Percentiles rank a stretch among this genome's conserved stretches.
These are phyloP conservation scores for Lachancea fermentati DNA, from an alignment of 805 yeast genomes.

Conservation along the genomic window DNA sequence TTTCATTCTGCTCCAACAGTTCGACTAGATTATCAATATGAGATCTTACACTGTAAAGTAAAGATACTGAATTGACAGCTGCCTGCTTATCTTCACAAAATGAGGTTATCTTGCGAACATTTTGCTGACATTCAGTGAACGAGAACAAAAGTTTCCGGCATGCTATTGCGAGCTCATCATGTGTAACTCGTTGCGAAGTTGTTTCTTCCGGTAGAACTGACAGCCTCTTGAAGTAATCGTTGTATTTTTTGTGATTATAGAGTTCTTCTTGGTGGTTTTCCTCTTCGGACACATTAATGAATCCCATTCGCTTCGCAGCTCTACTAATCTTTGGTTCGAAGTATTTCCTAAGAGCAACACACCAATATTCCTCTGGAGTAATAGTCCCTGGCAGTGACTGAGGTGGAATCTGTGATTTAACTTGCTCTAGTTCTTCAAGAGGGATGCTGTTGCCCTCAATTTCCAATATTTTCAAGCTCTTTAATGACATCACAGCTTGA, in stretches of 20 bases:
- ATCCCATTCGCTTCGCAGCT: conserved; percentile 73
- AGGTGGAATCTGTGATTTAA: conserved; percentile 35
- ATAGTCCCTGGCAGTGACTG: conserved; percentile 36
- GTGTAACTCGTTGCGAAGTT: conserved; percentile 20
- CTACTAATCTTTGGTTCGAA: conserved; percentile 36
- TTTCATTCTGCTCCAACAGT: conserved; percentile 46
- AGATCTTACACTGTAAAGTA: conserved; percentile 46
- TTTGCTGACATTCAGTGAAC: conserved; percentile 58
- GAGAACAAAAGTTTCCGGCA: conserved; percentile 60
- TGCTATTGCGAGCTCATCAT: conserved; percentile 30
- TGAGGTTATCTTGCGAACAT: conserved; percentile 50
- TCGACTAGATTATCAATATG: conserved; percentile 54
- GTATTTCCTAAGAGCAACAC: conserved; percentile 26
- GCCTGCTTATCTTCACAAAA: conserved; percentile 53
- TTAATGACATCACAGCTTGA: conserved; percentile 45
- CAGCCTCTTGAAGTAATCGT: conserved; percentile 59
- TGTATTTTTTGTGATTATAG: conserved; percentile 39
- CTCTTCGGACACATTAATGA: conserved; percentile 34
- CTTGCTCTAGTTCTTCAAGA: conserved; percentile 41
- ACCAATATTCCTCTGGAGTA: conserved; percentile 36
- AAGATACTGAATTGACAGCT: conserved; percentile 48
- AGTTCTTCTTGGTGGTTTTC: conserved; percentile 17
- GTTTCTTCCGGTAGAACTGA: conserved; percentile 55
- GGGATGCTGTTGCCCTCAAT: conserved; percentile 54
- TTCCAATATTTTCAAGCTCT: conserved; percentile 51